A percentile compares a stretch with the other conserved stretches of the same genome.
phyloP scores from a whole-genome alignment of 371 early-diverging fungal genomes.

The Actinomucor elegans region DNA sequence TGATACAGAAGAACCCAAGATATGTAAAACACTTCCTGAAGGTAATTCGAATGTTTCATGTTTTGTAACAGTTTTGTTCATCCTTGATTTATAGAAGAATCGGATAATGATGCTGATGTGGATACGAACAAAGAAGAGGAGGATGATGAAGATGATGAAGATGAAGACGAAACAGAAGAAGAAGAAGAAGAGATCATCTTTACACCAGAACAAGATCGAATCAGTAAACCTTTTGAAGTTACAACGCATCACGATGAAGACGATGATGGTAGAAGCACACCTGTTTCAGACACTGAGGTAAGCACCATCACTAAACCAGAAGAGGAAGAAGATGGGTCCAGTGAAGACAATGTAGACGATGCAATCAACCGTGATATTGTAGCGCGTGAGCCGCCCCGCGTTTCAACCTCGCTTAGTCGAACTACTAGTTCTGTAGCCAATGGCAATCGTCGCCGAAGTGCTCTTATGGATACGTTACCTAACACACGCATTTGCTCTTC shows the following conservation, averaged over 20 bases:
- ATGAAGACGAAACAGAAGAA: constrained; percentile 32
- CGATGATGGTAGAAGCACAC: constrained; percentile 27
- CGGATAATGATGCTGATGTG: constrained; percentile 9
- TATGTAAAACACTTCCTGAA: constrained; percentile 3
- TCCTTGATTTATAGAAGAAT: neutral
- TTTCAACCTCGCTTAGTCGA: constrained; percentile 34
- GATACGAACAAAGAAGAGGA: constrained; percentile 17
- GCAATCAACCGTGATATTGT: constrained; percentile 34
- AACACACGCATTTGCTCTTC: too few species aligned
- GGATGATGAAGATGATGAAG: constrained; percentile 28
- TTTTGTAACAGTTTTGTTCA: too few species aligned
- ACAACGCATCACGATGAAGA: constrained; percentile 24
- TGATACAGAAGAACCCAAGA: neutral
- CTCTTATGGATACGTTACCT: neutral
- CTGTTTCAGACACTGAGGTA: constrained; percentile 34
- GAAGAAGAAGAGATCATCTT: constrained; percentile 47
- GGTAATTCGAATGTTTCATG: constrained; percentile 3
- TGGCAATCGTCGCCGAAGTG: neutral
- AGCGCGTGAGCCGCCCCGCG: constrained; percentile 34
- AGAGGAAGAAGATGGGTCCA: constrained; percentile 37
- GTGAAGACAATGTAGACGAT: constrained; percentile 45
- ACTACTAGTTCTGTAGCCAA: constrained; percentile 11
- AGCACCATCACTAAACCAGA: constrained; percentile 2
- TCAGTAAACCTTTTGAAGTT: constrained; percentile 33
- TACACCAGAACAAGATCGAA: constrained; percentile 34